Evolutionary conservation across 169 alveolate genomes (phyloP), one percentile per base, ranked within the genome.

Genomic region (Amoebophrya sp.): DNA sequence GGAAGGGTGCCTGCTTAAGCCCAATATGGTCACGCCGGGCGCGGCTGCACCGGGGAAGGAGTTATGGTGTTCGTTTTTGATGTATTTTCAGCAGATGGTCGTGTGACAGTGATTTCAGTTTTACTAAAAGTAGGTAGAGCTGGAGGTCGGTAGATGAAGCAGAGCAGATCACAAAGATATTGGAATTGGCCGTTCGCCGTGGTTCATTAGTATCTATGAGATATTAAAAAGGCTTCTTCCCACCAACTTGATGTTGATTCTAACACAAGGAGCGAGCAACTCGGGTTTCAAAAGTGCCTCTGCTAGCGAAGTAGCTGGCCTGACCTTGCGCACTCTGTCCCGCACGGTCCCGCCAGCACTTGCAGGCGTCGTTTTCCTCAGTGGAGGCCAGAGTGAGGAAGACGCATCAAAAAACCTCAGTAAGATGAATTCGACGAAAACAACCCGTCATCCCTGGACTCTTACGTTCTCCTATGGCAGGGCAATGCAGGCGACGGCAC

Each of bases 21-120:
- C 99, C 26, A 98, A 97, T 96, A 98, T 98, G 99, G 98, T 98
- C 41, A 98, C 99, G 53, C 98, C 98, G 89, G 99, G 99, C 90
- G 95, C 95, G 89, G 97, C 96, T n/a, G n/a, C n/a, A n/a, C n/a
- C n/a, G n/a, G n/a, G n/a, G n/a, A n/a, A n/a, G n/a, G n/a, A n/a
- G n/a, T n/a, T n/a, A n/a, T n/a, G n/a, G n/a, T n/a, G n/a, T n/a
- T n/a, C n/a, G n/a, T n/a, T n/a, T n/a, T n/a, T n/a, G n/a, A n/a
- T n/a, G n/a, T n/a, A n/a, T n/a, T n/a, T n/a, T n/a, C n/a, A n/a
- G n/a, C n/a, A n/a, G n/a, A n/a, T n/a, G n/a, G n/a, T n/a, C n/a
- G n/a, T n/a, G n/a, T n/a, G n/a, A n/a, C n/a, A n/a, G n/a, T n/a
- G n/a, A n/a, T n/a, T n/a, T n/a, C n/a, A n/a, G n/a, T n/a, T n/a